A percentile compares a stretch with the other conserved stretches of the same genome.
Conservation (phyloP, 108 stramenopile species). For the Cyclotella baltica region DNA sequence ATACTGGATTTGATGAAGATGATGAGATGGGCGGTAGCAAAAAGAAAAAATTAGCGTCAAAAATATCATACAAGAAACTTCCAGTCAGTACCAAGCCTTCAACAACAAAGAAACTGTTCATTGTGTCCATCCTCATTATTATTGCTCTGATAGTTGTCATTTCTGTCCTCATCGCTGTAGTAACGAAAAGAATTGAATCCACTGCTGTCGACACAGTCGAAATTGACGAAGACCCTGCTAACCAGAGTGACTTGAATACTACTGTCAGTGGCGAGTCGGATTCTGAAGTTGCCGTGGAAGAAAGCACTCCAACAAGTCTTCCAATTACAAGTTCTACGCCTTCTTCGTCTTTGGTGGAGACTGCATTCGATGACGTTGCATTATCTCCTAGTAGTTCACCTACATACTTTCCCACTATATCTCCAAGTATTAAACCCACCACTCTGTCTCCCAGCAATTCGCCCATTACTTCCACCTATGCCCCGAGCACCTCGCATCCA, state of each 20-base stretch:
- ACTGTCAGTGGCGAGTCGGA: neutral
- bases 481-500: too few species aligned
- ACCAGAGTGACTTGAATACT: neutral
- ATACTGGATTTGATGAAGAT: conserved; percentile 31
- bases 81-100: neutral
- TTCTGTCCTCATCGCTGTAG: neutral
- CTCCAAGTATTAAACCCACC: neutral
- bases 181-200: neutral
- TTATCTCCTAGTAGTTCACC: too few species aligned
- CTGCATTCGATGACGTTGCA: too few species aligned
- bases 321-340: neutral
- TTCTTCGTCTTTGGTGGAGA: neutral
- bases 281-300: too few species aligned
- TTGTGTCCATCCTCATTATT: neutral
- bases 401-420: neutral
- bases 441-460: too few species aligned
- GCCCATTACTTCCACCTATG: too few species aligned
- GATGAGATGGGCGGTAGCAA: neutral
- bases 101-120: neutral
- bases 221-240: neutral
- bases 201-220: neutral
- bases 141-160: conserved; percentile 2
- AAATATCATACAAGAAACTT: conserved; percentile 5
- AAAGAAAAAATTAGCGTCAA: neutral
- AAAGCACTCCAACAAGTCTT: neutral